Percentiles rank a stretch among this genome's conserved stretches.
Evolutionary conservation across 1,284 basidiomycete genomes (phyloP).

Genomic region (Moesziomyces sp.): DNA sequence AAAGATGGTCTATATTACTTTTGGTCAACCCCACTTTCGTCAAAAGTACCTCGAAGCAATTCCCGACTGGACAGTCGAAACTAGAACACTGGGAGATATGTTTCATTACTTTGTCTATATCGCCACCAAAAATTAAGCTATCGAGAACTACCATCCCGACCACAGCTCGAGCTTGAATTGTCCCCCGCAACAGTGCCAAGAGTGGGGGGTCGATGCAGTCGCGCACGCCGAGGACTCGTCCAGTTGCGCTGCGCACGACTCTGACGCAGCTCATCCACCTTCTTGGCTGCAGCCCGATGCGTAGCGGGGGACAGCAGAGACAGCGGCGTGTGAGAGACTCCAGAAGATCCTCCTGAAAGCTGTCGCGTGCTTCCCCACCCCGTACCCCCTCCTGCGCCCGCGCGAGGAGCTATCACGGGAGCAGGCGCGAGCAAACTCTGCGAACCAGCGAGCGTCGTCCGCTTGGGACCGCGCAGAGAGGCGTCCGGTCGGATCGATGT

Average conservation of each 20-base stretch:
- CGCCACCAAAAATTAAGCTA: constrained; percentile 16
- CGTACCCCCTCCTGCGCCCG: too few relatives aligned
- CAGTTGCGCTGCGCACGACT: constrained; percentile 25
- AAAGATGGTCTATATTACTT: constrained; percentile 63
- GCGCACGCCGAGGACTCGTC: constrained; percentile 19
- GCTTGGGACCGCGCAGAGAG: neutral
- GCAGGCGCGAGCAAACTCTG: neutral
- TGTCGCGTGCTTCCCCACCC: constrained; percentile 9
- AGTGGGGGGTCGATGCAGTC: neutral
- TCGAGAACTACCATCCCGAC: constrained; percentile 4
- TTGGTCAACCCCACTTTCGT: constrained; percentile 64
- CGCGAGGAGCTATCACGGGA: too few relatives aligned
- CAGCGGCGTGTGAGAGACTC: constrained; percentile 38
- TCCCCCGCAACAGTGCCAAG: neutral
- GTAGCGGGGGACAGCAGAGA: constrained; percentile 41
- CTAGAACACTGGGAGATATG: constrained; percentile 54
- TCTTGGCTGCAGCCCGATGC: constrained; percentile 18
- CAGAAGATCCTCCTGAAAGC: constrained; percentile 24
- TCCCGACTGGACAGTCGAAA: constrained; percentile 51
- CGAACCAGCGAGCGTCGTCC: too few relatives aligned
- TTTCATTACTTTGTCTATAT: constrained; percentile 66
- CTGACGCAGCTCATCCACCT: constrained; percentile 27
- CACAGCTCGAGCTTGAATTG: neutral
- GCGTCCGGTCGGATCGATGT: constrained; percentile 13
- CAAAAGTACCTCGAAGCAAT: constrained; percentile 42